Conservation (phyloP, 495 filamentous ascomycete genomes). For the Penicillium maclennaniae region DNA sequence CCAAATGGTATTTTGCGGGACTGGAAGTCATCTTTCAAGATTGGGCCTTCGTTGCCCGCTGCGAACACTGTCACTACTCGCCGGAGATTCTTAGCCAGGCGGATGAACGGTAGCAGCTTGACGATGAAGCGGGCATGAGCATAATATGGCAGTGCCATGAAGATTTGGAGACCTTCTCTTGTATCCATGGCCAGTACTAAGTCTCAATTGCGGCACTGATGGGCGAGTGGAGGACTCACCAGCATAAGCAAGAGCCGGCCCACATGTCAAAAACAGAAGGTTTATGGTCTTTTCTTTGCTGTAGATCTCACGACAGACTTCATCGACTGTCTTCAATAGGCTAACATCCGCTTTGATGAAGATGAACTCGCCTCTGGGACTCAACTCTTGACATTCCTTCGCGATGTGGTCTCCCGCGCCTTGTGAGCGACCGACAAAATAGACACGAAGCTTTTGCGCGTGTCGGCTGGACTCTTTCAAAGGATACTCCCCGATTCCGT, state of each 20-base stretch:
- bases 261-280: conserved; percentile 51
- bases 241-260: conserved; percentile 8
- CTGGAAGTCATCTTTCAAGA: conserved; percentile 48
- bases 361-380: conserved; percentile 33
- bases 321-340: conserved; percentile 55
- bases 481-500: conserved; percentile 10
- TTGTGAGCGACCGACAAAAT: conserved; percentile 48
- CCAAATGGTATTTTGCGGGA: conserved; percentile 14
- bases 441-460: conserved; percentile 36
- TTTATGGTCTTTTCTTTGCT: conserved; percentile 53
- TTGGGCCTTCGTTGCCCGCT: conserved; percentile 49
- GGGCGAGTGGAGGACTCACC: conserved; percentile 7
- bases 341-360: conserved; percentile 59
- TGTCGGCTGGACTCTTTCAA: conserved; percentile 50
- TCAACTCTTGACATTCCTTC: conserved; percentile 34
- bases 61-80: conserved; percentile 57
- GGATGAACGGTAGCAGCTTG: conserved; percentile 60
- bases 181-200: conserved; percentile 40
- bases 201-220: background rate
- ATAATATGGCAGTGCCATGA: conserved; percentile 57
- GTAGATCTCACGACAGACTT: conserved; percentile 53
- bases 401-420: conserved; percentile 41
- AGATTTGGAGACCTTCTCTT: conserved; percentile 52
- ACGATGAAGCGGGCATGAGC: conserved; percentile 59
- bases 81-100: conserved; percentile 36